A percentile compares a stretch with the other conserved stretches of the same genome.
Conservation (phyloP, 805 yeast species). For the Barnettozyma californica region DNA sequence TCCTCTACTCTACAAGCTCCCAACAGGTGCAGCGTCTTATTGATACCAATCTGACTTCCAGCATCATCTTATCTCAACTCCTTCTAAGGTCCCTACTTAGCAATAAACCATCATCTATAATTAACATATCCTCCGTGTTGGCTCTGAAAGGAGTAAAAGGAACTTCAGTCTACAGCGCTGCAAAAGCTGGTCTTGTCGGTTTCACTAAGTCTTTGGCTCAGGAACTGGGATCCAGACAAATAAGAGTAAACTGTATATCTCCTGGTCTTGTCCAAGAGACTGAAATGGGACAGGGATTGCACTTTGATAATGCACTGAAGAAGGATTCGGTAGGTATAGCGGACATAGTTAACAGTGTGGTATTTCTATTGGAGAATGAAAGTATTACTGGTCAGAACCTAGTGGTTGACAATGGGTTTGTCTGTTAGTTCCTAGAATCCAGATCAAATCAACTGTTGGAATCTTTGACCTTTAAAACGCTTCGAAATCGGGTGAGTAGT, state of each 20-base stretch:
- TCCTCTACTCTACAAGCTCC: constrained; percentile 40
- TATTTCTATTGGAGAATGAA: constrained; percentile 19
- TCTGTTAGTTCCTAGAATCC: constrained; percentile 9
- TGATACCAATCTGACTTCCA: constrained; percentile 51
- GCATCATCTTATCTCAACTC: constrained; percentile 53
- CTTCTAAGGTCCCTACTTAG: constrained; percentile 48
- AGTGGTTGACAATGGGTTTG: constrained; percentile 27
- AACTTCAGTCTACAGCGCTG: constrained; percentile 59
- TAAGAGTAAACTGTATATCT: constrained; percentile 59
- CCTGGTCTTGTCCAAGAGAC: constrained; percentile 70
- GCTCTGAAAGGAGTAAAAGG: constrained; percentile 48
- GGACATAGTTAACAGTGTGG: constrained; percentile 22
- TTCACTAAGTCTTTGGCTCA: constrained; percentile 54
- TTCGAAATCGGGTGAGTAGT: neutral
- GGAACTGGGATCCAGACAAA: constrained; percentile 48
- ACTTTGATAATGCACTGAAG: constrained; percentile 17
- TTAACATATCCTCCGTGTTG: constrained; percentile 66
- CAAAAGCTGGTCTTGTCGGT: constrained; percentile 65
- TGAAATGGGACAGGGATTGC: constrained; percentile 40
- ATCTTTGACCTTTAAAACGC: constrained; percentile 4
- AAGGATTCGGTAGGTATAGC: constrained; percentile 16
- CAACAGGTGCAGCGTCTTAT: constrained; percentile 42
- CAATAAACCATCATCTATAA: constrained; percentile 33
- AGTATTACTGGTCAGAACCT: constrained; percentile 28
- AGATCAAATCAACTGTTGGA: constrained; percentile 8